Percentiles rank a stretch among this genome's conserved stretches.
These are phyloP conservation scores for Singerocomus inundabilis DNA, from an alignment of 1,284 basidiomycete species.

Conservation along the genomic window DNA sequence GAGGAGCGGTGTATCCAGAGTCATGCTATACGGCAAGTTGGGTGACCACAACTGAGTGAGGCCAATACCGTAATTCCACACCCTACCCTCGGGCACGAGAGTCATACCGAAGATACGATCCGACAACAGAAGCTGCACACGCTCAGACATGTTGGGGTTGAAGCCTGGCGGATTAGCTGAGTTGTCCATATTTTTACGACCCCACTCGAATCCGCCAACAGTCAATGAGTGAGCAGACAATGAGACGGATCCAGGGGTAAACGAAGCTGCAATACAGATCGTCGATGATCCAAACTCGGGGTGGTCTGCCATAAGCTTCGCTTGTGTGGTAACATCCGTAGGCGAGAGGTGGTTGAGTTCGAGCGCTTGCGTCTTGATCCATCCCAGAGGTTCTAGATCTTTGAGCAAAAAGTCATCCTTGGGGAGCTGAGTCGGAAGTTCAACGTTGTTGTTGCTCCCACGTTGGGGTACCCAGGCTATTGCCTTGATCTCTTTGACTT, in stretches of 20 bases:
- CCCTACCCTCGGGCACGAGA: slow-evolving; percentile 84
- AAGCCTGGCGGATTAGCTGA: slow-evolving; percentile 89
- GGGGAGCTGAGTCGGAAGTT: slow-evolving; percentile 83
- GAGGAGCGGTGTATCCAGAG: slow-evolving; percentile 84
- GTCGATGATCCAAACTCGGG: slow-evolving; percentile 93
- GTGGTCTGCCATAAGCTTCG: slow-evolving; percentile 95
- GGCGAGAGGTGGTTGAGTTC: slow-evolving; percentile 93
- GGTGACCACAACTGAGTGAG: slow-evolving; percentile 91
- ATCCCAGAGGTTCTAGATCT: slow-evolving; percentile 94
- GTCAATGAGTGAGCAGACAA: slow-evolving; percentile 90
- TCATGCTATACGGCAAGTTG: slow-evolving; percentile 82
- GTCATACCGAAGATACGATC: slow-evolving; percentile 94
- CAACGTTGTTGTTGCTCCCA: slow-evolving; percentile 91
- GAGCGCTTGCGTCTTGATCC: slow-evolving; percentile 95
- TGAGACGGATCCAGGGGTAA: slow-evolving; percentile 97
- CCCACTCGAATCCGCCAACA: slow-evolving; percentile 97
- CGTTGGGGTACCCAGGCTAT: slow-evolving; percentile 96
- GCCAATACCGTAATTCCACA: slow-evolving; percentile 94
- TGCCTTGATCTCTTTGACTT: slow-evolving; percentile 99
- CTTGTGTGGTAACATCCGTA: slow-evolving; percentile 93
- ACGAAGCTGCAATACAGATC: slow-evolving; percentile 92
- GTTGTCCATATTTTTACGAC: slow-evolving; percentile 87
- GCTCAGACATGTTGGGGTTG: slow-evolving; percentile 97
- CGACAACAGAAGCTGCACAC: slow-evolving; percentile 91
- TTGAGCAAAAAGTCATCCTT: slow-evolving; percentile 94